phyloP scores from a whole-genome alignment of 139 green algal species.

The Tetraselmis striata region DNA sequence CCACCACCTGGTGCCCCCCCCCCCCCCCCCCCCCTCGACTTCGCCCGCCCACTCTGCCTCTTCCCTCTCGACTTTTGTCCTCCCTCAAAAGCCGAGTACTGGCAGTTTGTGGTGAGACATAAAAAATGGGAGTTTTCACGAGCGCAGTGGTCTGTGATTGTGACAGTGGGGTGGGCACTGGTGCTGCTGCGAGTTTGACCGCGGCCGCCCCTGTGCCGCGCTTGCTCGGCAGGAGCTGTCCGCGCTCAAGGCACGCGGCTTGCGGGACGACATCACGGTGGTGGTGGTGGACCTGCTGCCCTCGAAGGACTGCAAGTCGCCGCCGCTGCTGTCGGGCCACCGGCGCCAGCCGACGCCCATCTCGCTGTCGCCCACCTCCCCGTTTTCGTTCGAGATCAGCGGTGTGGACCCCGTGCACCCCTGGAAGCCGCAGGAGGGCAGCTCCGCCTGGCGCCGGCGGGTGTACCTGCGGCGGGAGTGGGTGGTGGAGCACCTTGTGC shows the following conservation, averaged over 20 bases:
- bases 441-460: neutral
- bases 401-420: neutral
- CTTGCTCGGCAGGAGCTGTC: slow-evolving; percentile 26
- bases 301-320: slow-evolving; percentile 3
- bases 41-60: too few relatives aligned
- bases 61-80: too few relatives aligned
- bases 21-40: too few relatives aligned
- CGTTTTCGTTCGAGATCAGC: neutral
- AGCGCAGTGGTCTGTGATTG: too few relatives aligned
- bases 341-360: neutral
- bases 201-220: too few relatives aligned
- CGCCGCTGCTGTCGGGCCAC: slow-evolving; percentile 4
- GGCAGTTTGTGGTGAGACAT: too few relatives aligned
- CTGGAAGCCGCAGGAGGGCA: slow-evolving; percentile 1
- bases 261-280: slow-evolving; percentile 44
- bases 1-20: slow-evolving; percentile 29
- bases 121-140: too few relatives aligned
- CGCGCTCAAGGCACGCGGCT: slow-evolving; percentile 17
- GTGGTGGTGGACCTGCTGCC: slow-evolving; percentile 34
- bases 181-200: too few relatives aligned
- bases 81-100: too few relatives aligned
- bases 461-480: neutral
- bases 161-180: too few relatives aligned
- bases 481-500: neutral
- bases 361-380: neutral